Evolutionary conservation across 1,139 yeast species (phyloP), one percentile per base, ranked within the genome.

Genomic region (Saccharomyces hybrid): DNA sequence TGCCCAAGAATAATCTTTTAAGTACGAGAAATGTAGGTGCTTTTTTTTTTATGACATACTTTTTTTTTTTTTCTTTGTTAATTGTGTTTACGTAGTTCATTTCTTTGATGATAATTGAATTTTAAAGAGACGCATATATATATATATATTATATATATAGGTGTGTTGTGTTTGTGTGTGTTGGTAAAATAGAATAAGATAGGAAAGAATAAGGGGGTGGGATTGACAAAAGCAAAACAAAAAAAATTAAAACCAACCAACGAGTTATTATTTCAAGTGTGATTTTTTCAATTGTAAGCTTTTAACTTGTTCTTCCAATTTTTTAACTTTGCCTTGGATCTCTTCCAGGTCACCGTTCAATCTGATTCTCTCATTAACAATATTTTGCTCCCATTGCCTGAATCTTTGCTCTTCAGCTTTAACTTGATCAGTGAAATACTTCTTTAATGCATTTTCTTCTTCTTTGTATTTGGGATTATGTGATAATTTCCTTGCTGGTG

Each of bases 361-460:
- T 71, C 96, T 83, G 73, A 90, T 89, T 74, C 97, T 85, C 75
- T 91, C 98, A 64, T 88, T 88, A 61, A 90, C 95, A 64, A 93
- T 88, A 70, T 91, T 91, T 64, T 90, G 88, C 74, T 91, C 98
- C 98, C 99, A 93, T 76, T 91, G 96, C 77, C 96, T 86, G 75
- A 93, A 95, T 70, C 99, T 81, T 68, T 88, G 95, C 69, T 95
- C 99, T 75, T 93, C 99, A 51, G 89, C 88, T 75, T 91, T 90
- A 59, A 95, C 97, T 75, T 93, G 98, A 71, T 91, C 98, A n/a
- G 98, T 93, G 74, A 93, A 93, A 71, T 88, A 87, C 73, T 88
- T 86, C 80, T 95, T 90, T 70, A 95, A 79, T 34, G 93, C 87
- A 71, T 88, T 95, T 73, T 95, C 99, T 71, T 93, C 98, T 73